Percentiles rank a stretch among this genome's conserved stretches.
These are phyloP conservation scores for Flaveria robusta DNA, from an alignment of 129 eudicot species.

Conservation along the genomic window DNA sequence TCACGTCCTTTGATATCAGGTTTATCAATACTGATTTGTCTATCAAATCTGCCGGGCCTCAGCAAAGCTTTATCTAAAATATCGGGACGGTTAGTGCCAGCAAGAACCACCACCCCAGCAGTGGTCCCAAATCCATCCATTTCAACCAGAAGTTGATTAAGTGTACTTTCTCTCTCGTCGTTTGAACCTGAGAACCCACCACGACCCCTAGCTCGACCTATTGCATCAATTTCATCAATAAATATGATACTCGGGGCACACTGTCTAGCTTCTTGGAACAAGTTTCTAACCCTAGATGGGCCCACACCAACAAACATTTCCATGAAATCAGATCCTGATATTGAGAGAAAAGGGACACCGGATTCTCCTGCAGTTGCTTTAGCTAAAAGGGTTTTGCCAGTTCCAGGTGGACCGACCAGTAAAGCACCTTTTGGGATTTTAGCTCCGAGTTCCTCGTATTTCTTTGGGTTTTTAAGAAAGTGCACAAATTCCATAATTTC, in stretches of 20 bases:
- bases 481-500: constrained; percentile 85
- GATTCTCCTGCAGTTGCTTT: constrained; percentile 98
- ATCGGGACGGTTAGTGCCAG: constrained; percentile 91
- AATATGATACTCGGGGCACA: constrained; percentile 92
- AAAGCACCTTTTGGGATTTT: constrained; percentile 94
- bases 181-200: constrained; percentile 83
- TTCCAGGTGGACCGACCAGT: constrained; percentile 95
- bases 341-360: constrained; percentile 83
- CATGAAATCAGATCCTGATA: constrained; percentile 91
- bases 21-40: constrained; percentile 80
- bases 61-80: constrained; percentile 87
- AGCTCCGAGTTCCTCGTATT: constrained; percentile 80
- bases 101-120: constrained; percentile 92
- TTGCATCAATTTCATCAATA: constrained; percentile 96
- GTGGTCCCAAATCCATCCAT: constrained; percentile 98
- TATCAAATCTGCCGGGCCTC: constrained; percentile 93
- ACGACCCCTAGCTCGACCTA: constrained; percentile 92
- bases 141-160: constrained; percentile 87
- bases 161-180: constrained; percentile 88
- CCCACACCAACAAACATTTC: constrained; percentile 99
- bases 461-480: constrained; percentile 77
- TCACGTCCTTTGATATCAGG: constrained; percentile 95
- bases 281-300: constrained; percentile 89
- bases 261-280: constrained; percentile 90
- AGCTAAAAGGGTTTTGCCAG: constrained; percentile 89